Percentiles rank a stretch among this genome's conserved stretches.
Evolutionary conservation across 805 yeast genomes (phyloP).

Genomic region (Nakazawaea holstii): DNA sequence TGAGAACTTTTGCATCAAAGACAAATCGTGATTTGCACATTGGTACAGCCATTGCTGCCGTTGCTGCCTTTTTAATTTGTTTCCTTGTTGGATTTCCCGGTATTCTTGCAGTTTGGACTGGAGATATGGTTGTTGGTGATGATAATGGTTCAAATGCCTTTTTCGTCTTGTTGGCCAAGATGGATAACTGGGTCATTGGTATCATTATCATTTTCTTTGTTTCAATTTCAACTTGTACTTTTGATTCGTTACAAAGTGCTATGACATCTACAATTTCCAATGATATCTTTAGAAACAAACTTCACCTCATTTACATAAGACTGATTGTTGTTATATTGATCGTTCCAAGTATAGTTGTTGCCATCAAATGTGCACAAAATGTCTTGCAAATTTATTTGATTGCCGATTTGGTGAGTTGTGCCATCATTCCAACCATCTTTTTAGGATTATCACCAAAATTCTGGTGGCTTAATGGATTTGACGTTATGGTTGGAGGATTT

Average conservation of each 20-base stretch:
- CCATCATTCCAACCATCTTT: constrained; percentile 79
- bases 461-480: constrained; percentile 72
- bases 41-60: constrained; percentile 72
- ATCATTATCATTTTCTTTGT: constrained; percentile 72
- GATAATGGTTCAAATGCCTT: constrained; percentile 64
- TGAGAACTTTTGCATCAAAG: constrained; percentile 86
- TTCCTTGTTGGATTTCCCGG: constrained; percentile 81
- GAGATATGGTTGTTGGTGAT: constrained; percentile 48
- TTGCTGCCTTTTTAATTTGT: constrained; percentile 57
- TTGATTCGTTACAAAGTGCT: constrained; percentile 86
- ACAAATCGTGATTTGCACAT: constrained; percentile 68
- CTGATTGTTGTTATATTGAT: constrained; percentile 66
- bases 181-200: constrained; percentile 86
- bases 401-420: constrained; percentile 84
- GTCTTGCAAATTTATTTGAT: constrained; percentile 83
- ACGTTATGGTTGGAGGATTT: constrained; percentile 76
- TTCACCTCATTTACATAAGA: constrained; percentile 63
- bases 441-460: constrained; percentile 66
- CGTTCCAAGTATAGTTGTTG: constrained; percentile 85
- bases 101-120: constrained; percentile 87
- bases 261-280: constrained; percentile 85
- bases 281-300: constrained; percentile 80
- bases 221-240: constrained; percentile 77
- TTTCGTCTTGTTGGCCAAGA: constrained; percentile 58
- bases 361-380: constrained; percentile 73